These are phyloP conservation scores for Candida stauntonica DNA, from an alignment of 805 yeast genomes.

Conservation along the genomic window DNA sequence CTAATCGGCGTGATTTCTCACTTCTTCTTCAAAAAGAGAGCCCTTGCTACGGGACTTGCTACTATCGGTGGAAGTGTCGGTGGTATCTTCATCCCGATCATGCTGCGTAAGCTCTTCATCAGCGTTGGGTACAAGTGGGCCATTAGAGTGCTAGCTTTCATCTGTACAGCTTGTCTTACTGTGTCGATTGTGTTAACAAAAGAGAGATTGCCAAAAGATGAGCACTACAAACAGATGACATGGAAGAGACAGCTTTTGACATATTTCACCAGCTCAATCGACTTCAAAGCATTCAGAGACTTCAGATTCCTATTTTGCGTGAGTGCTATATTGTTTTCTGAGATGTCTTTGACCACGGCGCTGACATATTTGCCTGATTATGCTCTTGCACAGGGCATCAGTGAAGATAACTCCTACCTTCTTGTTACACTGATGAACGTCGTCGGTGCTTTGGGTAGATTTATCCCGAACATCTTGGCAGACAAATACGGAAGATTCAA, in stretches of 20 bases:
- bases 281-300: constrained; percentile 20
- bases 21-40: constrained; percentile 60
- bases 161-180: constrained; percentile 37
- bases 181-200: constrained; percentile 34
- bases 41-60: constrained; percentile 48
- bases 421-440: constrained; percentile 42
- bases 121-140: constrained; percentile 60
- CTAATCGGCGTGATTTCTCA: constrained; percentile 58
- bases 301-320: constrained; percentile 39
- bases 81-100: constrained; percentile 51
- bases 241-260: constrained; percentile 24
- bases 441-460: constrained; percentile 39
- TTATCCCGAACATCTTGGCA: constrained; percentile 37
- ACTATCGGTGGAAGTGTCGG: constrained; percentile 56
- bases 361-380: constrained; percentile 50
- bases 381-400: constrained; percentile 40
- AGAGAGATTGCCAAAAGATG: constrained; percentile 39
- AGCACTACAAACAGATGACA: constrained; percentile 23
- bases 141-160: constrained; percentile 46
- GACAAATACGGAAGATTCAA: constrained; percentile 39
- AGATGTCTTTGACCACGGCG: constrained; percentile 36
- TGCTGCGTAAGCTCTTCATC: constrained; percentile 45
- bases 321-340: constrained; percentile 20
- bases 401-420: constrained; percentile 36
- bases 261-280: constrained; percentile 27